phyloP scores from a whole-genome alignment of 139 green algal species.

The Picochlorum sp. region DNA sequence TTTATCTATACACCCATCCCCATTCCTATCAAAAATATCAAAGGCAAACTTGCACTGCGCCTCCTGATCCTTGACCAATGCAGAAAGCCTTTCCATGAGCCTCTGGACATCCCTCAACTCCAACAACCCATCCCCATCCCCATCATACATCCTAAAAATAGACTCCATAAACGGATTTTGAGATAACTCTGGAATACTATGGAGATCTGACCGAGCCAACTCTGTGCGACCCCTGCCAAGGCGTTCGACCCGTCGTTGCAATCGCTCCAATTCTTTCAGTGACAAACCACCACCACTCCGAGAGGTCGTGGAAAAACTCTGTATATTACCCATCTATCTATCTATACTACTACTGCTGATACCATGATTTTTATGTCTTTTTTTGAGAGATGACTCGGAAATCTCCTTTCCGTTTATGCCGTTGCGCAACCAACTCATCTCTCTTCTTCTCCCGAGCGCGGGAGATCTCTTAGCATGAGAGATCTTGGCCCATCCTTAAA shows the following conservation, averaged over 20 bases:
- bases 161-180: slow-evolving; percentile 35
- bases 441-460: too few species aligned
- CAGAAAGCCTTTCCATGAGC: neutral
- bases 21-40: slow-evolving; percentile 31
- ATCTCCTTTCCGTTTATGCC: too few species aligned
- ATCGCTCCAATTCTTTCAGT: slow-evolving; percentile 23
- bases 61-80: neutral
- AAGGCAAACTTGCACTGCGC: slow-evolving; percentile 21
- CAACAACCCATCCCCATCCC: slow-evolving; percentile 1
- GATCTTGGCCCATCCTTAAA: too few species aligned
- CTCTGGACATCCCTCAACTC: neutral
- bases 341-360: too few species aligned
- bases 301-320: too few species aligned
- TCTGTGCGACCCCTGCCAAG: slow-evolving; percentile 24
- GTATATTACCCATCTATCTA: neutral
- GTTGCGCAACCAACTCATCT: too few species aligned
- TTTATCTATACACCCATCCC: slow-evolving; percentile 25
- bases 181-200: slow-evolving; percentile 30
- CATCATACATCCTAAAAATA: slow-evolving; percentile 37
- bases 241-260: slow-evolving; percentile 28
- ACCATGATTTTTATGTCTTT: too few species aligned
- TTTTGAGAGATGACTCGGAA: too few species aligned
- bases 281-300: too few species aligned
- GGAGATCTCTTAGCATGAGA: too few species aligned
- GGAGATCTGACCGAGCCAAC: slow-evolving; percentile 25